Base-by-base conservation (phyloP, 805 yeast genomes). In the Spathaspora gorwiae region DNA sequence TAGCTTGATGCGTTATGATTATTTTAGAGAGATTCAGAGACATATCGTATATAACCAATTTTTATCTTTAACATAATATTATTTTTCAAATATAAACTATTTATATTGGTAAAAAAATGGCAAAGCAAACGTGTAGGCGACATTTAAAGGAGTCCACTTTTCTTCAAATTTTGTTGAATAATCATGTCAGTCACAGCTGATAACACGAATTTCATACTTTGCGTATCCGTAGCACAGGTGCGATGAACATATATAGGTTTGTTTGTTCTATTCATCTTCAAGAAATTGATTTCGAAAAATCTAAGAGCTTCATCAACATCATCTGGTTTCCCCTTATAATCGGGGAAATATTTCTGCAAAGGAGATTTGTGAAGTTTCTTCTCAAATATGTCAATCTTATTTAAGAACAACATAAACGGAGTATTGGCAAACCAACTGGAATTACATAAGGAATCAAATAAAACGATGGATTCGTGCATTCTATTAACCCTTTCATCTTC, bases 201-300 rank as follows among this genome's bases (percentile, higher is more conserved):
- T 46, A 94, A 73, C 13, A 94, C 97, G 58, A 90, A 92, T 57
- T 79, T 78, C 96, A 94, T 94, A 27, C 90, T 79, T 45, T 79
- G 73, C 0, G 95, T 80, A 62, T 94, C 98, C 0, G 99, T 94
- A 0, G 99, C 99, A 67, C 97, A 90, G 1, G 99, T 94, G 52
- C 90, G 72, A 66, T 90, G 97, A 19, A 88, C 85, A 60, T 94
- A 94, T 30, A 94, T 78, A n/a, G 90, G 92, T 51, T 82, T 79
- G 39, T 79, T 75, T 30, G 80, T 76, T 49, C 79, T 70, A 61
- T 90, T 88, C 48, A 87, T 62, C 44, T 78, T 70, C 47, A 84
- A 57, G 54, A 90, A 87, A 41, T 79, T 66, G 36, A 70, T 68
- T 57, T 87, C 95, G 59, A 92, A 85, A 59, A 79, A 90, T 52